Percentiles rank a stretch among this genome's conserved stretches.
Conservation (phyloP, 2,329 filamentous ascomycete species). For the Thermomyces lanuginosus region DNA sequence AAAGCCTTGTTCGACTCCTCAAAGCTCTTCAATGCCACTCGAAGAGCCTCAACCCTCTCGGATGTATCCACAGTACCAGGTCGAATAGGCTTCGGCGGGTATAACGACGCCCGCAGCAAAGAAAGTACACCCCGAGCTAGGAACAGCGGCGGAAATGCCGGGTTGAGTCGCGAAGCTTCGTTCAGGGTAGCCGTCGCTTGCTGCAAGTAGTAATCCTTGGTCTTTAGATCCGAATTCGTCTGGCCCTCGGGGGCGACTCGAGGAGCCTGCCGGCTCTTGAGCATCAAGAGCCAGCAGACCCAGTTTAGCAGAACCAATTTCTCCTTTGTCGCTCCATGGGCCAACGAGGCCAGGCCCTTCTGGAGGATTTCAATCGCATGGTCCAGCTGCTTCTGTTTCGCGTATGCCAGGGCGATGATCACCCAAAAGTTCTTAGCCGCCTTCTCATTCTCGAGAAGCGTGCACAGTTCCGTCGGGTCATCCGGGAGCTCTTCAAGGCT, state of each 20-base stretch:
- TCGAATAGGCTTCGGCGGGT: conserved; percentile 51
- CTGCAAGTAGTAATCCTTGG: conserved; percentile 85
- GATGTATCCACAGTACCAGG: conserved; percentile 47
- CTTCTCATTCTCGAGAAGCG: conserved; percentile 82
- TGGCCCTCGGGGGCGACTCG: conserved; percentile 49
- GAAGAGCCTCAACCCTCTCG: conserved; percentile 62
- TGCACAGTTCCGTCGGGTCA: conserved; percentile 88
- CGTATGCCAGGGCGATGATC: conserved; percentile 90
- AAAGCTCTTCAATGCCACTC: conserved; percentile 78
- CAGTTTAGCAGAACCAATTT: conserved; percentile 70
- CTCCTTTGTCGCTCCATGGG: conserved; percentile 56
- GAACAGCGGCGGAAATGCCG: conserved; percentile 77
- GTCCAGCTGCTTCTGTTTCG: conserved; percentile 86
- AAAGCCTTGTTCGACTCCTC: conserved; percentile 83
- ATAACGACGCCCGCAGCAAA: conserved; percentile 71
- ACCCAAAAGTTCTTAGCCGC: conserved; percentile 92
- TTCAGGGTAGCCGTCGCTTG: conserved; percentile 83
- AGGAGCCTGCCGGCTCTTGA: conserved; percentile 71
- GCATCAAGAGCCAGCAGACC: conserved; percentile 79
- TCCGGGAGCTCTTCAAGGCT: conserved; percentile 81
- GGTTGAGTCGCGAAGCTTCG: conserved; percentile 87
- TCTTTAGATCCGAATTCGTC: conserved; percentile 58
- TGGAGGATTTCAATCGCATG: conserved; percentile 57
- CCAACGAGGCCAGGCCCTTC: conserved; percentile 57
- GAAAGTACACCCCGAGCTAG: conserved; percentile 80